These are phyloP conservation scores for Trichoderma citrinoviride DNA, from an alignment of 2,329 filamentous ascomycete species.

Conservation along the genomic window DNA sequence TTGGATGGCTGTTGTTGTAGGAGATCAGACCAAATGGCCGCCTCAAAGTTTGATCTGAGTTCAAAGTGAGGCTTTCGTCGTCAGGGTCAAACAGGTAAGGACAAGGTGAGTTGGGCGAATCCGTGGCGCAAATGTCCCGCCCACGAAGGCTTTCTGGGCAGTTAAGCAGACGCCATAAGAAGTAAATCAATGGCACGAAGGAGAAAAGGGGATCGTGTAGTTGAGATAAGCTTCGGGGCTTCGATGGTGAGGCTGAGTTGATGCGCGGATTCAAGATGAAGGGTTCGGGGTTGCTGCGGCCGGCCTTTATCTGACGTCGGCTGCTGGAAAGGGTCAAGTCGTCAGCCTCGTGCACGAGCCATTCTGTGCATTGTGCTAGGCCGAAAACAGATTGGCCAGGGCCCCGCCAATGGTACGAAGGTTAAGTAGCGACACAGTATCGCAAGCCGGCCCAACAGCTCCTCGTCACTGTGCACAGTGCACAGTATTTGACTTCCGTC, in stretches of 20 bases:
- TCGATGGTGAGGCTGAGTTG: background rate
- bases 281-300: background rate
- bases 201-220: background rate
- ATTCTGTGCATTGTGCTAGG: background rate
- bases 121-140: background rate
- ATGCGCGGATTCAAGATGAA: background rate
- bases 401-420: background rate
- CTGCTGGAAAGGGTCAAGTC: background rate
- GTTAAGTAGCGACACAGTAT: background rate
- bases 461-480: background rate
- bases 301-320: background rate
- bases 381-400: background rate
- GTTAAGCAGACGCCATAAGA: background rate
- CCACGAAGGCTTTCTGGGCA: background rate
- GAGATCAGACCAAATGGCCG: too few relatives aligned
- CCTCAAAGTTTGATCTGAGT: background rate
- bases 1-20: background rate
- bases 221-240: background rate
- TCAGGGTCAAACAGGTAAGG: background rate
- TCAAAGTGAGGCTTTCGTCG: background rate
- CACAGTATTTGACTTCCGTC: background rate
- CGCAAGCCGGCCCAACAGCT: background rate
- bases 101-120: background rate
- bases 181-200: background rate
- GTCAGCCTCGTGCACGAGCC: constrained; percentile 17